A percentile compares a stretch with the other conserved stretches of the same genome.
Conservation (phyloP, 2,329 filamentous ascomycete genomes). For the Microsporum audouinii region DNA sequence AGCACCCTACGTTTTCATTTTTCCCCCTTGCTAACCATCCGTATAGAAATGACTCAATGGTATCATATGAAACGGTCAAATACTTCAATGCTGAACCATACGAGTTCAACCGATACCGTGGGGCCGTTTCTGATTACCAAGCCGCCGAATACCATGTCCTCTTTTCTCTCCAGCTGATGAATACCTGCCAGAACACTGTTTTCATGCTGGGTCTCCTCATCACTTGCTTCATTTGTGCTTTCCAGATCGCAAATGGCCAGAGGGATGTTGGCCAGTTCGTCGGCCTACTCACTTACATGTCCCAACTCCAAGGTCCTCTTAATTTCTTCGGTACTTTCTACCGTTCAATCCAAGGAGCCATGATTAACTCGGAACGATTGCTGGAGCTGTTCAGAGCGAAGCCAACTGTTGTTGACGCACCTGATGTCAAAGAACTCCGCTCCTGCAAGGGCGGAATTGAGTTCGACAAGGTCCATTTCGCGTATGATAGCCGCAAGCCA, state of each 20-base stretch:
- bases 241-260: constrained; percentile 58
- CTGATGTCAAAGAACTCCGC: constrained; percentile 50
- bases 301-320: constrained; percentile 66
- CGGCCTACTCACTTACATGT: constrained; percentile 62
- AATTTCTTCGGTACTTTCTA: constrained; percentile 95
- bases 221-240: constrained; percentile 62
- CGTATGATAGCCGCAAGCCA: constrained; percentile 76
- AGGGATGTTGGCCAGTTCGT: constrained; percentile 62
- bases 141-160: constrained; percentile 64
- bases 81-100: constrained; percentile 79
- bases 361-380: constrained; percentile 94
- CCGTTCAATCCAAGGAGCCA: constrained; percentile 83
- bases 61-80: constrained; percentile 93
- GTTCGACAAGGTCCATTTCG: constrained; percentile 82
- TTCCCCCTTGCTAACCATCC: constrained; percentile 6
- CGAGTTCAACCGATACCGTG: constrained; percentile 62
- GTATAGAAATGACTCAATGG: constrained; percentile 81
- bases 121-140: constrained; percentile 61
- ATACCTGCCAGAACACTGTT: constrained; percentile 66
- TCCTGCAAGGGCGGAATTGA: constrained; percentile 68
- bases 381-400: constrained; percentile 93
- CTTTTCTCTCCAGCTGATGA: constrained; percentile 66
- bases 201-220: constrained; percentile 67
- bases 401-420: constrained; percentile 74
- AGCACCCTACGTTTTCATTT: background rate